A percentile compares a stretch with the other conserved stretches of the same genome.
Conservation (phyloP, 768 basidiomycete genomes). For the Chlorophyllum brunneum region DNA sequence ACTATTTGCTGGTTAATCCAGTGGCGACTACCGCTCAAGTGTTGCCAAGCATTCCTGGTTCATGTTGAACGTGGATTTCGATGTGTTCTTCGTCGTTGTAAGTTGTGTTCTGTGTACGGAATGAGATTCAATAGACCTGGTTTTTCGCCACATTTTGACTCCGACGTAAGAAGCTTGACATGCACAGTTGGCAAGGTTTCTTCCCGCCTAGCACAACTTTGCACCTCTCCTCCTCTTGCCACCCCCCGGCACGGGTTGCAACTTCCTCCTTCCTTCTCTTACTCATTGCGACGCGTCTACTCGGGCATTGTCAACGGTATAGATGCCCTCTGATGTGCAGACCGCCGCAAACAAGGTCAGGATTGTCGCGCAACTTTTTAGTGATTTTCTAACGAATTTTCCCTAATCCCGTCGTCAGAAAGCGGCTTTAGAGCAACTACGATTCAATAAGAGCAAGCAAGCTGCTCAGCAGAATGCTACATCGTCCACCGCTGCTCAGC, state of each 20-base stretch:
- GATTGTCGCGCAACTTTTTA: constrained; percentile 16
- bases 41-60: too few relatives aligned
- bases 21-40: too few relatives aligned
- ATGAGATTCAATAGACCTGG: constrained; percentile 9
- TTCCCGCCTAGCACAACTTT: constrained; percentile 12
- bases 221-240: constrained; percentile 20
- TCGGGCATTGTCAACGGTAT: constrained; percentile 16
- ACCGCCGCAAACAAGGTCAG: constrained; percentile 50
- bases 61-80: too few relatives aligned
- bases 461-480: constrained; percentile 24
- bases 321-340: constrained; percentile 47
- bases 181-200: constrained; percentile 13
- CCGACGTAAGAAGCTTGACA: constrained; percentile 37
- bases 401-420: constrained; percentile 27
- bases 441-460: constrained; percentile 36
- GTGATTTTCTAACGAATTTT: constrained; percentile 14
- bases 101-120: neutral
- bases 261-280: constrained; percentile 17
- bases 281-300: constrained; percentile 16
- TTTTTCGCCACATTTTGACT: constrained; percentile 48
- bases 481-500: constrained; percentile 18
- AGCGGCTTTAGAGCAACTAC: constrained; percentile 45
- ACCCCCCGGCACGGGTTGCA: constrained; percentile 23
- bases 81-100: too few relatives aligned
- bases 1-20: too few relatives aligned